Conservation (phyloP, 2,329 filamentous ascomycete species). For the Rhynchosporium graminicola region DNA sequence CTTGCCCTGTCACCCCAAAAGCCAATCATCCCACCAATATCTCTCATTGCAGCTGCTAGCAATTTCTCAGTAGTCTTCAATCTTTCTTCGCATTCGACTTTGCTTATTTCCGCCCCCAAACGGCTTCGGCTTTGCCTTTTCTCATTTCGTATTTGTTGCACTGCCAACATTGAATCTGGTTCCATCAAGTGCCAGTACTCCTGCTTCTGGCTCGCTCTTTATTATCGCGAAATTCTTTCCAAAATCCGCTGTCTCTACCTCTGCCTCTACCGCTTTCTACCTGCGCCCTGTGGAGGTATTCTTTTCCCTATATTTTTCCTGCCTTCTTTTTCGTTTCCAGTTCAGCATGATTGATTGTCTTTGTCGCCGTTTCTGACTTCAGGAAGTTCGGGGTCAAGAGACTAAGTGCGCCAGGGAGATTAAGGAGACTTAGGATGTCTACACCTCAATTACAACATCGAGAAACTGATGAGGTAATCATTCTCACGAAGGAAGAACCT, state of each 20-base stretch:
- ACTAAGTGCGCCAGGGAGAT: no score
- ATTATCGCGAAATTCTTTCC: neutral
- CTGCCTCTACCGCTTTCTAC: neutral
- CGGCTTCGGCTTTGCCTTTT: neutral
- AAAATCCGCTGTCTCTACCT: neutral
- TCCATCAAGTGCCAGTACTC: neutral
- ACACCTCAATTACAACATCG: no score
- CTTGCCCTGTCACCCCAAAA: neutral
- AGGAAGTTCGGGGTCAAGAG: no score
- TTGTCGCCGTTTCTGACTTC: no score
- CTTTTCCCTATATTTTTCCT: no score
- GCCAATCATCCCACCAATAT: neutral
- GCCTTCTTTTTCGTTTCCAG: no score
- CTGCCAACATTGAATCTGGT: neutral
- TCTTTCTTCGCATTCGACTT: neutral
- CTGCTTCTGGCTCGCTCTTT: neutral
- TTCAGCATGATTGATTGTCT: no score
- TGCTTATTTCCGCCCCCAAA: neutral
- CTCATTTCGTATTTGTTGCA: neutral
- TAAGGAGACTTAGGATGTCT: no score
- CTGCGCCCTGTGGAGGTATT: no score
- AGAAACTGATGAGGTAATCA: no score
- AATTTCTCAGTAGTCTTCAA: neutral
- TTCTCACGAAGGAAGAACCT: no score
- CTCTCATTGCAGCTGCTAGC: neutral